phyloP scores from a whole-genome alignment of 2,329 filamentous ascomycete species.

The Arthrobotrys iridis region DNA sequence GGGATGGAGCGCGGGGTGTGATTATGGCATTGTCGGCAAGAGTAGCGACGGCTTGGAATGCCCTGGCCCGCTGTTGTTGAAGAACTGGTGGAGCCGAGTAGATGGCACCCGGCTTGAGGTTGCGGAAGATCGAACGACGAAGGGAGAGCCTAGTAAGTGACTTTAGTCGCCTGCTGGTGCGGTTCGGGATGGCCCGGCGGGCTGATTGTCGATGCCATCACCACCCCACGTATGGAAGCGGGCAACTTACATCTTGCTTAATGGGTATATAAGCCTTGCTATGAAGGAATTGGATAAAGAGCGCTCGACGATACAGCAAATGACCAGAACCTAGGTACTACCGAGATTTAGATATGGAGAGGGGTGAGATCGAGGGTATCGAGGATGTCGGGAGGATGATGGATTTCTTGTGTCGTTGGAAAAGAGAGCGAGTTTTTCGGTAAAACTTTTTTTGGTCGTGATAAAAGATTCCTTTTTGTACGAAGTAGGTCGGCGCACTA shows the following conservation, averaged over 20 bases:
- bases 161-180: conserved; percentile 7
- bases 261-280: conserved; percentile 2
- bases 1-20: conserved; percentile 34
- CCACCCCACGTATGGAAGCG: conserved; percentile 29
- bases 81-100: conserved; percentile 50
- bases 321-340: not conserved
- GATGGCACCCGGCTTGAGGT: conserved; percentile 51
- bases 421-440: conserved; percentile 33
- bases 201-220: conserved; percentile 2
- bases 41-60: conserved; percentile 47
- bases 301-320: not conserved
- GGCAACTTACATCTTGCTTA: conserved; percentile 39
- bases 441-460: conserved; percentile 52
- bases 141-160: conserved; percentile 35
- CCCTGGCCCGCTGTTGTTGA: conserved; percentile 48
- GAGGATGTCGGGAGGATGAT: conserved; percentile 29
- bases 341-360: not conserved
- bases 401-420: conserved; percentile 10
- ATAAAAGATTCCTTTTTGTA: conserved; percentile 43
- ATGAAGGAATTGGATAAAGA: conserved; percentile 10
- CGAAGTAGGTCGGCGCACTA: conserved; percentile 45
- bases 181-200: conserved; percentile 1
- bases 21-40: conserved; percentile 33
- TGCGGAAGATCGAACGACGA: conserved; percentile 53
- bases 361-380: conserved; percentile 15